Percentiles rank a stretch among this genome's conserved stretches.
These are phyloP conservation scores for Salvia sclarea DNA, from an alignment of 305 asterid species.

Conservation along the genomic window DNA sequence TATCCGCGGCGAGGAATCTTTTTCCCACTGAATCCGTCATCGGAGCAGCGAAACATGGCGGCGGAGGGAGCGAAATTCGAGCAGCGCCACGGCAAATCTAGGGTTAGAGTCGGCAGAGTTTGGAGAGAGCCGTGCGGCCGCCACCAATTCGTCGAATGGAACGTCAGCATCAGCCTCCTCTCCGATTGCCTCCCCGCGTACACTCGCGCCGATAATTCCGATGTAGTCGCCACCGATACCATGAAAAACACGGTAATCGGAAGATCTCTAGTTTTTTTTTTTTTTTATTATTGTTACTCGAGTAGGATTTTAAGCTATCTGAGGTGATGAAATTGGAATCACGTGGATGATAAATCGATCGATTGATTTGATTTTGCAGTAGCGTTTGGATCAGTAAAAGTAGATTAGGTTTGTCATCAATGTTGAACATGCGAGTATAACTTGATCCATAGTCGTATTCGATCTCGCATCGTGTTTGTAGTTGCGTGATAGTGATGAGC, in stretches of 20 bases:
- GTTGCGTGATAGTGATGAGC: constrained; percentile 18
- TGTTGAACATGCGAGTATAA: neutral
- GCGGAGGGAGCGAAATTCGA: constrained; percentile 55
- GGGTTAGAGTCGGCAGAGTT: constrained; percentile 80
- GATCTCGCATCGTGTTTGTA: neutral
- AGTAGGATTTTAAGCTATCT: neutral
- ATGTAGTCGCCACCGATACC: constrained; percentile 92
- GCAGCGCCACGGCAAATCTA: constrained; percentile 88
- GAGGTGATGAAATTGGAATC: neutral
- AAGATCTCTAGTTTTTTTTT: neutral
- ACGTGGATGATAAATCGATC: neutral
- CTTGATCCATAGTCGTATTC: neutral
- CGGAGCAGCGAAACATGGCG: constrained; percentile 14
- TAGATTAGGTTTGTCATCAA: neutral
- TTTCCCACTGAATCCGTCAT: no score
- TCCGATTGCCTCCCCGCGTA: constrained; percentile 85
- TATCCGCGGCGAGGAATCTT: no score
- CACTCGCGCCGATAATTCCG: constrained; percentile 62
- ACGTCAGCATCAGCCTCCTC: constrained; percentile 75
- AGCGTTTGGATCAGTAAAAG: neutral
- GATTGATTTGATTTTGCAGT: neutral
- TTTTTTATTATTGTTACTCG: neutral
- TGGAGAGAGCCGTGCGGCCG: constrained; percentile 72
- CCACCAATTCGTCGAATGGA: constrained; percentile 81
- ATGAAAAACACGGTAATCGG: constrained; percentile 75